Evolutionary conservation across 169 alveolate species (phyloP).

Genomic region (Eimeria nieschulzi): DNA sequence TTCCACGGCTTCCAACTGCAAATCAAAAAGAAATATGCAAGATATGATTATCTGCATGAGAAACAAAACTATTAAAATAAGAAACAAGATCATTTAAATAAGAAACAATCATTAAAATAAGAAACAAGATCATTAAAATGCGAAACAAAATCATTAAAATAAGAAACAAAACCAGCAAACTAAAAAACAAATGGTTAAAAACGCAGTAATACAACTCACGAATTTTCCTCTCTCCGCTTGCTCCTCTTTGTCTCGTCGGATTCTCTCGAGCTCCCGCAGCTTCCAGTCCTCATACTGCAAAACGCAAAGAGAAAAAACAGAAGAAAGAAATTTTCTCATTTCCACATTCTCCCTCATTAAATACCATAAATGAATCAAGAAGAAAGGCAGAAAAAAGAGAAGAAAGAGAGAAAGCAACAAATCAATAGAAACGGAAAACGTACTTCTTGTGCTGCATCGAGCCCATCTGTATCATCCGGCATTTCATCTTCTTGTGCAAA

Average conservation of each 20-base stretch:
- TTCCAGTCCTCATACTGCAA: conserved; percentile 85
- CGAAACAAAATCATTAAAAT: too few relatives aligned
- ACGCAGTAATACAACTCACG: conserved; percentile 30
- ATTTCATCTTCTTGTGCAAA: neutral
- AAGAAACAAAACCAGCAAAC: too few relatives aligned
- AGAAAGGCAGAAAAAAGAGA: neutral
- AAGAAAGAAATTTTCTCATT: too few relatives aligned
- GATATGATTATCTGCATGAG: neutral
- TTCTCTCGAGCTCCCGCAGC: conserved; percentile 82
- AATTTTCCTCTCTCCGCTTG: conserved; percentile 76
- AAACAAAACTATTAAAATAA: too few relatives aligned
- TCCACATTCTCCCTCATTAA: neutral
- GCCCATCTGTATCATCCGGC: conserved; percentile 70
- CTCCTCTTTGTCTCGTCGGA: conserved; percentile 83
- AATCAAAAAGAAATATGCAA: too few relatives aligned
- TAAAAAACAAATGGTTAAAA: too few relatives aligned
- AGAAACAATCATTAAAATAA: too few relatives aligned
- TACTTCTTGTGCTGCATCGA: conserved; percentile 54
- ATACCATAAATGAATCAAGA: neutral
- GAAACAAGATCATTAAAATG: too few relatives aligned
- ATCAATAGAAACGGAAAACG: neutral
- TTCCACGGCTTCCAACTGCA: conserved; percentile 83
- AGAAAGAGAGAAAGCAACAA: neutral
- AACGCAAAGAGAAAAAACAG: too few relatives aligned
- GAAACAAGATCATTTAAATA: too few relatives aligned